Conservation (phyloP, 1,284 basidiomycete species). For the Microbotryomycetes sp. region DNA sequence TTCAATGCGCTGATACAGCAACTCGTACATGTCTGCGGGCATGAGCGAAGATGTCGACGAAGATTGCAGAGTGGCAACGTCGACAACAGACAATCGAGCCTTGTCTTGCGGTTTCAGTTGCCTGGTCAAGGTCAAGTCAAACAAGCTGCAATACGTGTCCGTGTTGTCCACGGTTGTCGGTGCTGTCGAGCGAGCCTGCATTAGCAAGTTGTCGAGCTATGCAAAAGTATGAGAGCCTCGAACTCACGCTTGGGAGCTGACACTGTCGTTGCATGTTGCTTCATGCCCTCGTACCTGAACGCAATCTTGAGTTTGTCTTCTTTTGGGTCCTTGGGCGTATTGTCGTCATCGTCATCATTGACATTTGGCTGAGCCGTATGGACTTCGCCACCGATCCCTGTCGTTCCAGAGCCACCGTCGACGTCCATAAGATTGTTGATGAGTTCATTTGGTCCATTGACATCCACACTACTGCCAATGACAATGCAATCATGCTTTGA, state of each 20-base stretch:
- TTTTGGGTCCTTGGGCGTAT: conserved; percentile 47
- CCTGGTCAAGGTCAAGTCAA: conserved; percentile 57
- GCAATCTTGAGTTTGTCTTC: conserved; percentile 73
- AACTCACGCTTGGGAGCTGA: conserved; percentile 33
- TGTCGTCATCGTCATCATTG: conserved; percentile 47
- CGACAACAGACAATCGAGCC: conserved; percentile 20
- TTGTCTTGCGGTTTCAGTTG: conserved; percentile 28
- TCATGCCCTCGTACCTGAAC: conserved; percentile 91
- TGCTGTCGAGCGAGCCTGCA: background rate
- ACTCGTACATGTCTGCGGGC: conserved; percentile 5
- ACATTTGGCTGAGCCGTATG: no score
- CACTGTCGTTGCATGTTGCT: conserved; percentile 82
- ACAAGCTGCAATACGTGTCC: conserved; percentile 60
- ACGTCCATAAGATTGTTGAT: conserved; percentile 35
- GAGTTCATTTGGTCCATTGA: conserved; percentile 47
- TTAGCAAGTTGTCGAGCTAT: background rate
- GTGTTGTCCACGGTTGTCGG: conserved; percentile 16
- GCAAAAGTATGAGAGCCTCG: background rate
- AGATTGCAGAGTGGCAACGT: conserved; percentile 13
- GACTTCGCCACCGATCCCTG: no score
- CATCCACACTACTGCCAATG: conserved; percentile 47
- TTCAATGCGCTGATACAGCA: conserved; percentile 17
- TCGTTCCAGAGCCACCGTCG: conserved; percentile 20
- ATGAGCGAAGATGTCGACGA: background rate
- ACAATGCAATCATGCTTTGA: conserved; percentile 63